phyloP scores from a whole-genome alignment of 345 rosid genomes.

The Hypericum androsaemum region DNA sequence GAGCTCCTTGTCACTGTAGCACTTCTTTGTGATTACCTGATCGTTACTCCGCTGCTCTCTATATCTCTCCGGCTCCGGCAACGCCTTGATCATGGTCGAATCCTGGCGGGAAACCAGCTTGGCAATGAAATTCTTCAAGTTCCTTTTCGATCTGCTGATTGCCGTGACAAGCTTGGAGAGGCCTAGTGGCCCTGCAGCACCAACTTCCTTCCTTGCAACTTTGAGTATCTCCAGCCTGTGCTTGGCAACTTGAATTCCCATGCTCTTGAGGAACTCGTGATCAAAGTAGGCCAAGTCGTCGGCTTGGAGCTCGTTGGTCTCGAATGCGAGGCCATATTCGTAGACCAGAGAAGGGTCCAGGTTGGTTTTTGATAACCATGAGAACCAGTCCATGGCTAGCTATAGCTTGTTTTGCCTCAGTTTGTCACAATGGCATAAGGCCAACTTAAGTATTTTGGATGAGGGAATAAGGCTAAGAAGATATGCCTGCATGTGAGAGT shows the following conservation, averaged over 20 bases:
- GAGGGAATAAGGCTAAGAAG: background rate
- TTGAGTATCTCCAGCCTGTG: slow-evolving; percentile 78
- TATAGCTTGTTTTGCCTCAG: too few relatives aligned
- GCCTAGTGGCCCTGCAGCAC: slow-evolving; percentile 3
- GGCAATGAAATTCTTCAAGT: slow-evolving; percentile 32
- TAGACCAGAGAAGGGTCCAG: slow-evolving; percentile 56
- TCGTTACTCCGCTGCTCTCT: slow-evolving; percentile 13
- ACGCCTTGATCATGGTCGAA: slow-evolving; percentile 18
- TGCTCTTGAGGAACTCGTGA: slow-evolving; percentile 68
- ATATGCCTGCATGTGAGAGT: slow-evolving; percentile 2
- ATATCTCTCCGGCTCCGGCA: slow-evolving; percentile 23
- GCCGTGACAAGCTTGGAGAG: slow-evolving; percentile 36
- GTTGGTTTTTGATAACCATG: slow-evolving; percentile 56
- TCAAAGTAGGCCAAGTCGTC: slow-evolving; percentile 65
- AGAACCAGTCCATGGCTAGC: slow-evolving; percentile 68
- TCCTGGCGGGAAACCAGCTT: slow-evolving; percentile 35
- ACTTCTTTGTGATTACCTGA: slow-evolving; percentile 24
- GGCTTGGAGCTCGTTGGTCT: slow-evolving; percentile 48
- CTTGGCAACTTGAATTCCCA: slow-evolving; percentile 68
- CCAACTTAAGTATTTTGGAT: background rate
- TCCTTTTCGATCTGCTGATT: slow-evolving; percentile 32
- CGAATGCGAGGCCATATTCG: slow-evolving; percentile 51
- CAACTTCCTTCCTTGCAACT: slow-evolving; percentile 42
- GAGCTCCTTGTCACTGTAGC: slow-evolving; percentile 25
- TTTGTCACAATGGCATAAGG: too few relatives aligned